Evolutionary conservation across 2,329 filamentous ascomycete genomes (phyloP).

Genomic region (Colletotrichum sp.): DNA sequence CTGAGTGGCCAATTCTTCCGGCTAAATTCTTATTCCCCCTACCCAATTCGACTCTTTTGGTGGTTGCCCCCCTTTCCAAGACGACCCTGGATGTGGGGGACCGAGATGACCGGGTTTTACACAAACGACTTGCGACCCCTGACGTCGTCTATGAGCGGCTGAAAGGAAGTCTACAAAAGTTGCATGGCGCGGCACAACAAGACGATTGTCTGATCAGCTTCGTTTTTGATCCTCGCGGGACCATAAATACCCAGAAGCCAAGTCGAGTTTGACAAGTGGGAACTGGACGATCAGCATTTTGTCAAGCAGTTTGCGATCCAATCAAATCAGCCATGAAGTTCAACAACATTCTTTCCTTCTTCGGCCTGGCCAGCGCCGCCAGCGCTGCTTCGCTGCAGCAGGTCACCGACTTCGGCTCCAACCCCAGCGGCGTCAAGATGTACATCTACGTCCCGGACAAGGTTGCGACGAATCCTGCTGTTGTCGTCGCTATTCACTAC

Average conservation of each 20-base stretch:
- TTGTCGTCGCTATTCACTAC: slow-evolving; percentile 62
- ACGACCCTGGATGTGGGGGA: slow-evolving; percentile 7
- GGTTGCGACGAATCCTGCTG: slow-evolving; percentile 42
- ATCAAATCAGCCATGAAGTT: slow-evolving; percentile 10
- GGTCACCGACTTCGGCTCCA: slow-evolving; percentile 31
- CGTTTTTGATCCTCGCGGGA: not conserved
- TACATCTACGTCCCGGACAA: slow-evolving; percentile 35
- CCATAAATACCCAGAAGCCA: not conserved
- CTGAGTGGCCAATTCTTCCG: not conserved
- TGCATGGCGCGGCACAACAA: not conserved
- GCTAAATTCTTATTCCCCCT: not conserved
- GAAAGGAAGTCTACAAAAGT: slow-evolving; percentile 4
- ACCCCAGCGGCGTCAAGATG: slow-evolving; percentile 31
- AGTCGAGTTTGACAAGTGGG: not conserved
- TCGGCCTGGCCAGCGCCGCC: slow-evolving; percentile 23
- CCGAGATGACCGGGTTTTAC: slow-evolving; percentile 9
- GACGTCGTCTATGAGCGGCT: not conserved
- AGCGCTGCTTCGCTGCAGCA: slow-evolving; percentile 29
- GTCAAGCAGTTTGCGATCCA: not conserved
- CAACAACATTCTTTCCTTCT: slow-evolving; percentile 9
- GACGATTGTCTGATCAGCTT: not conserved
- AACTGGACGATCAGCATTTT: not conserved
- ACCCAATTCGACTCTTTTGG: not conserved
- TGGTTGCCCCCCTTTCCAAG: not conserved
- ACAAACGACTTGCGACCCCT: not conserved